A percentile compares a stretch with the other conserved stretches of the same genome.
phyloP scores from a whole-genome alignment of 805 yeast species.

The Clavispora phyllophila region DNA sequence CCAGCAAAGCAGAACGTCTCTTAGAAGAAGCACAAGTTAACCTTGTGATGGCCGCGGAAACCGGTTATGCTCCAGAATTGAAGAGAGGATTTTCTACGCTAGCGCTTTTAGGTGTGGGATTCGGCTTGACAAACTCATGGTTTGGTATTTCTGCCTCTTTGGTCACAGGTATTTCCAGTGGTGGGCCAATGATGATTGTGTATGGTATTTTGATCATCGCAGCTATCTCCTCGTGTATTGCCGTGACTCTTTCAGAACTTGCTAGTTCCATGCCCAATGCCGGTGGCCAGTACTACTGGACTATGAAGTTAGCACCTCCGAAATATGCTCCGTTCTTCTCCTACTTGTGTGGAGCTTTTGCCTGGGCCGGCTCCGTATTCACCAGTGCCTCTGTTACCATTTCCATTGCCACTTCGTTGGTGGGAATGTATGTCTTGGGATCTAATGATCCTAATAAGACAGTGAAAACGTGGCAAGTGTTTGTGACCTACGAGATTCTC shows the following conservation, averaged over 20 bases:
- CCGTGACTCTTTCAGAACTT: conserved; percentile 48
- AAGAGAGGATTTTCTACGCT: conserved; percentile 11
- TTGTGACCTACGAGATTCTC: conserved; percentile 43
- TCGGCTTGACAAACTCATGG: conserved; percentile 60
- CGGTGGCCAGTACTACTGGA: conserved; percentile 60
- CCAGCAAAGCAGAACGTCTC: conserved; percentile 3
- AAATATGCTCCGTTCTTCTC: conserved; percentile 45
- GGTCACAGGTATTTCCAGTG: conserved; percentile 49
- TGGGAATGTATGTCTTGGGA: conserved; percentile 46
- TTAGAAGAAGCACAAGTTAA: conserved; percentile 19
- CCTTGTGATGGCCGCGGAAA: conserved; percentile 23
- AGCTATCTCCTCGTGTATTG: conserved; percentile 42
- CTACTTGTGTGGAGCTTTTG: conserved; percentile 56
- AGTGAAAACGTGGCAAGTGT: conserved; percentile 50
- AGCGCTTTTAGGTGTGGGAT: conserved; percentile 49
- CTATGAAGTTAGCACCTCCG: conserved; percentile 49
- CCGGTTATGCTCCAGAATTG: conserved; percentile 25
- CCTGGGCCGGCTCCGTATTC: conserved; percentile 58
- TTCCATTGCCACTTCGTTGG: conserved; percentile 46
- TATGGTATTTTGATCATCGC: conserved; percentile 54
- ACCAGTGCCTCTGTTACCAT: conserved; percentile 58
- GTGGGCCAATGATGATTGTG: conserved; percentile 54
- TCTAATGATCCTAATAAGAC: conserved; percentile 26
- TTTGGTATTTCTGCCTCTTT: conserved; percentile 54
- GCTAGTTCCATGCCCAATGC: conserved; percentile 51